Conservation (phyloP, 495 filamentous ascomycete species). For the Tetracladium marchalianum region DNA sequence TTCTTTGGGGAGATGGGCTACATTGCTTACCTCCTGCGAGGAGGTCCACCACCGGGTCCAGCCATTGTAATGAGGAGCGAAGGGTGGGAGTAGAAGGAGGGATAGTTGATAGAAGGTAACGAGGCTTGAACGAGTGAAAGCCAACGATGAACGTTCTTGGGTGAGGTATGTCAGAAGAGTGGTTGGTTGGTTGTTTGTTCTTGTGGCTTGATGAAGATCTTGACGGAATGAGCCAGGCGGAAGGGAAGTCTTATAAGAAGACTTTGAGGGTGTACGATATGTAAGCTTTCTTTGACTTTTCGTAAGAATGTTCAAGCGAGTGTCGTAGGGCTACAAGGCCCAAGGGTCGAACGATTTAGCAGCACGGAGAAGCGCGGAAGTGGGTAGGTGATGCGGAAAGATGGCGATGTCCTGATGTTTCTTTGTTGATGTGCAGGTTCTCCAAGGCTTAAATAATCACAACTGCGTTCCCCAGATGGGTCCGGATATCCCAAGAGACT, state of each 20-base stretch:
- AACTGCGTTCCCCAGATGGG: neutral
- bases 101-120: conserved; percentile 1
- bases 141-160: conserved; percentile 14
- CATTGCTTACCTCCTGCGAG: conserved; percentile 46
- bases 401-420: neutral
- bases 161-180: too few species aligned
- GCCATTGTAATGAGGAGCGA: conserved; percentile 42
- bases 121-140: conserved; percentile 15
- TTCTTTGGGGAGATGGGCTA: conserved; percentile 6
- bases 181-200: too few species aligned
- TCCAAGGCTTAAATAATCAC: too few species aligned
- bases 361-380: too few species aligned
- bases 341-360: too few species aligned
- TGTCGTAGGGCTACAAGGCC: conserved; percentile 17
- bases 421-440: too few species aligned
- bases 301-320: conserved; percentile 12
- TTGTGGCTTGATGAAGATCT: too few species aligned
- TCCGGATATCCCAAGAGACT: neutral
- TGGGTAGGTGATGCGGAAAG: too few species aligned
- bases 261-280: conserved; percentile 19
- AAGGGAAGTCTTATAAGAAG: neutral
- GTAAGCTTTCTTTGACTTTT: conserved; percentile 10
- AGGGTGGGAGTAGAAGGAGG: neutral
- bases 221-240: too few species aligned
- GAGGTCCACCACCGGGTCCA: conserved; percentile 63